A percentile compares a stretch with the other conserved stretches of the same genome.
Conservation (phyloP, 768 basidiomycete genomes). For the Russula lepida region DNA sequence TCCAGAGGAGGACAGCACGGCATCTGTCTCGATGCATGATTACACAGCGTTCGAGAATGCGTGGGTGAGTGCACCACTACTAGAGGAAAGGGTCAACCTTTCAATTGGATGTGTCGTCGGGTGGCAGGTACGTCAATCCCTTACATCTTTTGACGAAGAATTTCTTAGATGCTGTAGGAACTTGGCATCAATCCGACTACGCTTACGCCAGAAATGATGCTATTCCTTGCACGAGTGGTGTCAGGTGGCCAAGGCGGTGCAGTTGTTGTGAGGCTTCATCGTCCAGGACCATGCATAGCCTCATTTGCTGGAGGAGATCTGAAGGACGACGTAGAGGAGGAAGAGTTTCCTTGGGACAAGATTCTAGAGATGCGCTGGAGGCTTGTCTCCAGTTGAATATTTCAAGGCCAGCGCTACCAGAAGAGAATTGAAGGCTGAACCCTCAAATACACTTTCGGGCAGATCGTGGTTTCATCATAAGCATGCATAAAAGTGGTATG, state of each 20-base stretch:
- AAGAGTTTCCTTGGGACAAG: slow-evolving; percentile 4
- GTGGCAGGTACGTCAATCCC: slow-evolving; percentile 28
- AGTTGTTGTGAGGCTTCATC: slow-evolving; percentile 21
- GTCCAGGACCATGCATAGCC: slow-evolving; percentile 7
- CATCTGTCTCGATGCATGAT: not conserved
- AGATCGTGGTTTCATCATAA: not conserved
- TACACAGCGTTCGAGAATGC: slow-evolving; percentile 23
- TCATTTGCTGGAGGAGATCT: slow-evolving; percentile 11
- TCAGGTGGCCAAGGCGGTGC: slow-evolving; percentile 22
- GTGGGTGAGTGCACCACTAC: slow-evolving; percentile 24
- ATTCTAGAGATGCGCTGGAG: slow-evolving; percentile 16
- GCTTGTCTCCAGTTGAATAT: not conserved
- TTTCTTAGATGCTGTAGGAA: slow-evolving; percentile 31
- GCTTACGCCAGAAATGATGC: slow-evolving; percentile 49
- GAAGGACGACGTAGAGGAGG: slow-evolving; percentile 17
- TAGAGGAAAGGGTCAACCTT: slow-evolving; percentile 20
- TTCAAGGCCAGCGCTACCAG: not conserved
- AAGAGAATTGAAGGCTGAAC: not conserved
- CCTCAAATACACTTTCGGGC: not conserved
- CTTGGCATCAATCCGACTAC: slow-evolving; percentile 53
- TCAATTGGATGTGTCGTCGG: slow-evolving; percentile 24
- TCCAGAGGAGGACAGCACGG: slow-evolving; percentile 10
- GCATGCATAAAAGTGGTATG: not conserved
- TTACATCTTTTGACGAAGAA: not conserved
- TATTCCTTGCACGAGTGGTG: slow-evolving; percentile 38